These are phyloP conservation scores for Pseudonectria foliicola DNA, from an alignment of 2,329 filamentous ascomycete genomes.

Conservation along the genomic window DNA sequence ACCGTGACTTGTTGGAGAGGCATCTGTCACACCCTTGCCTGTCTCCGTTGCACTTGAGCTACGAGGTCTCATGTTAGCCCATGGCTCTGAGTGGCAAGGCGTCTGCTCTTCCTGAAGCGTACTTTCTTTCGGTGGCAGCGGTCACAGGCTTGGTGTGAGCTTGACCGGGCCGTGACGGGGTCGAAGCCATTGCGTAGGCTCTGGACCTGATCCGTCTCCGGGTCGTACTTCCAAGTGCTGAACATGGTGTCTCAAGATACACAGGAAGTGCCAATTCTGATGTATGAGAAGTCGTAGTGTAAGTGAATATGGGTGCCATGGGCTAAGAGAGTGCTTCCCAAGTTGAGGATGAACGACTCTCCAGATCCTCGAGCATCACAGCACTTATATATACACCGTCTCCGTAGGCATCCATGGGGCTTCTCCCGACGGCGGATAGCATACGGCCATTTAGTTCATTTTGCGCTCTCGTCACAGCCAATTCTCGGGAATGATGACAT, in stretches of 20 bases:
- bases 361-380: too few relatives aligned
- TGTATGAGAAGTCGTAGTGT: neutral
- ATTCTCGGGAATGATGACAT: too few relatives aligned
- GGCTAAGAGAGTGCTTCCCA: too few relatives aligned
- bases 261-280: neutral
- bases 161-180: slow-evolving; percentile 31
- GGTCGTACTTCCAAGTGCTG: slow-evolving; percentile 32
- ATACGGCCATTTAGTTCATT: too few relatives aligned
- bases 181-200: slow-evolving; percentile 30
- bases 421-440: too few relatives aligned
- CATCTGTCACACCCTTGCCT: slow-evolving; percentile 32
- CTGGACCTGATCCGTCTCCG: slow-evolving; percentile 31
- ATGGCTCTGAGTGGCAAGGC: neutral
- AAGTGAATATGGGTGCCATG: too few relatives aligned
- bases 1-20: slow-evolving; percentile 21
- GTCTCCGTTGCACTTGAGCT: slow-evolving; percentile 33
- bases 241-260: slow-evolving; percentile 23
- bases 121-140: slow-evolving; percentile 35
- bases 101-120: slow-evolving; percentile 1
- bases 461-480: too few relatives aligned
- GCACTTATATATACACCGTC: too few relatives aligned
- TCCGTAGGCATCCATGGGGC: too few relatives aligned
- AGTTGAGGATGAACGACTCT: too few relatives aligned
- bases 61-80: slow-evolving; percentile 5
- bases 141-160: slow-evolving; percentile 32